These are phyloP conservation scores for Cubamyces lactineus DNA, from an alignment of 768 basidiomycete genomes.

Conservation along the genomic window DNA sequence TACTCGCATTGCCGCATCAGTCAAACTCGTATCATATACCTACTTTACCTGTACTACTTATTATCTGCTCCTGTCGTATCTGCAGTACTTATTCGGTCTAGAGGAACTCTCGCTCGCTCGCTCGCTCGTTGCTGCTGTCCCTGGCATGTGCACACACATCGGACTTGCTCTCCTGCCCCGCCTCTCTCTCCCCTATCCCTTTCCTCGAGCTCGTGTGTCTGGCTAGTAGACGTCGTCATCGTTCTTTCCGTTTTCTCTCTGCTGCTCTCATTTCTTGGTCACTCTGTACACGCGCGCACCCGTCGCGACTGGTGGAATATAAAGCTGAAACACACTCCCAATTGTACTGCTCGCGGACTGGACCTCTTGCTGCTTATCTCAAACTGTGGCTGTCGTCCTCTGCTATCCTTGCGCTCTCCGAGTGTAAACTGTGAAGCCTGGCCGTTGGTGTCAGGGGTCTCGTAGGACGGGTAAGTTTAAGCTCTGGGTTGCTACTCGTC, in stretches of 20 bases:
- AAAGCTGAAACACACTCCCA: not conserved
- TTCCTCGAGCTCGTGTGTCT: not conserved
- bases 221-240: not conserved
- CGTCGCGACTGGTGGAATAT: not conserved
- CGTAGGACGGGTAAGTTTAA: too few species aligned
- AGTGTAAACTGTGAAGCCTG: too few species aligned
- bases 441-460: too few species aligned
- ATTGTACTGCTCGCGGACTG: too few species aligned
- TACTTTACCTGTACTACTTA: constrained; percentile 19
- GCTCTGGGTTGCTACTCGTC: too few species aligned
- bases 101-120: constrained; percentile 17
- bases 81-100: constrained; percentile 14
- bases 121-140: constrained; percentile 14
- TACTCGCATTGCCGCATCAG: not conserved
- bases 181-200: not conserved
- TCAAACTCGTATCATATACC: constrained; percentile 16
- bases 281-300: not conserved
- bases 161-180: constrained; percentile 13
- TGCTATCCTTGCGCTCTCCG: too few species aligned
- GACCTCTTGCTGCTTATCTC: not conserved
- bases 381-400: not conserved
- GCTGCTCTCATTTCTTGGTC: constrained; percentile 15
- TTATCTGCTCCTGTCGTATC: not conserved
- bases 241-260: not conserved
- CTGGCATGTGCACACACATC: constrained; percentile 5